Evolutionary conservation across 202 grass and related monocot species (phyloP), one percentile per base, ranked within the genome.

Genomic region (Zizania palustris): DNA sequence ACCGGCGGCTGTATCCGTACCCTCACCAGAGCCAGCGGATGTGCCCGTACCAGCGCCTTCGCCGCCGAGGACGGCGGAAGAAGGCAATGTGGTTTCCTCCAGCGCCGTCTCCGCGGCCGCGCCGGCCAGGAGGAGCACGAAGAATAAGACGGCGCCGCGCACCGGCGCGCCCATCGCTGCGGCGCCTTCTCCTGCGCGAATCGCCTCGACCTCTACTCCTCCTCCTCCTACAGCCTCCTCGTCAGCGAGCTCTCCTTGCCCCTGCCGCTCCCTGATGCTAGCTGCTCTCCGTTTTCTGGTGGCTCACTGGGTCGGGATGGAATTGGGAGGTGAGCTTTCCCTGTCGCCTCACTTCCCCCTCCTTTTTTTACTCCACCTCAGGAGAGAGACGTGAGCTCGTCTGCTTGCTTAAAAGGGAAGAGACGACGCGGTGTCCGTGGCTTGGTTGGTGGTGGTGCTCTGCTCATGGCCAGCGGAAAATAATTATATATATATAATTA

Each of bases 391-490:
- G 69, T 41, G 83, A 68, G 28, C 28, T 28, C 2, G 28, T 0
- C 2, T 28, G 54, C 67, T 78, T 83, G 85, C 74, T 83, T 87
- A 83, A 62, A 78, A 87, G 67, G 45, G 79, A 87, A 78, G 79
- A 81, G n/a, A n/a, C n/a, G 63, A 80, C 78, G 84, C 72, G 72
- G 64, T 13, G 71, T 28, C 28, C 28, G 28, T 42, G n/a, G n/a
- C n/a, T n/a, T n/a, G n/a, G n/a, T n/a, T n/a, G n/a, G n/a, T n/a
- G n/a, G n/a, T n/a, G n/a, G n/a, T n/a, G n/a, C n/a, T n/a, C n/a
- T n/a, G n/a, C n/a, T n/a, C n/a, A n/a, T n/a, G n/a, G n/a, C n/a
- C n/a, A n/a, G n/a, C n/a, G n/a, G n/a, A n/a, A n/a, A n/a, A n/a
- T n/a, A n/a, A n/a, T n/a, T n/a, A n/a, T n/a, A n/a, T n/a, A n/a